Evolutionary conservation across 2,329 filamentous ascomycete genomes (phyloP).

Genomic region (Ophiocordyceps robertsii): DNA sequence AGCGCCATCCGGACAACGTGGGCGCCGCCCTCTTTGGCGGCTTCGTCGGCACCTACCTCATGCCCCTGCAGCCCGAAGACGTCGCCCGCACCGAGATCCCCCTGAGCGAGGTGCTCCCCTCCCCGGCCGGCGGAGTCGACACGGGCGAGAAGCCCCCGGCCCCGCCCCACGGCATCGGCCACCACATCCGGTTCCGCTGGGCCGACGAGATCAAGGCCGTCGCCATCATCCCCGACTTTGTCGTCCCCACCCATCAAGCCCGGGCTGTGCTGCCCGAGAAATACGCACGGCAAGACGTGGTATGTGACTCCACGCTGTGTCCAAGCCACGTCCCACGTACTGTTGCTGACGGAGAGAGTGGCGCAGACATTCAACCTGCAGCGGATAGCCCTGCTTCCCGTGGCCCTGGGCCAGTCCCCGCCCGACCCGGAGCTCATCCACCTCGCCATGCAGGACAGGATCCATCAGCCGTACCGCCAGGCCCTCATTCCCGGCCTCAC

Average conservation of each 20-base stretch:
- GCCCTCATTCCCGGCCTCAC: slow-evolving; percentile 82
- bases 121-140: slow-evolving; percentile 80
- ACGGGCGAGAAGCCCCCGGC: slow-evolving; percentile 77
- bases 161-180: slow-evolving; percentile 84
- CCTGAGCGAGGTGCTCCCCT: slow-evolving; percentile 80
- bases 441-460: slow-evolving; percentile 95
- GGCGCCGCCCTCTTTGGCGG: slow-evolving; percentile 91
- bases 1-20: slow-evolving; percentile 88
- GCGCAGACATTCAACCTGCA: slow-evolving; percentile 76
- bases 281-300: slow-evolving; percentile 73
- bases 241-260: slow-evolving; percentile 87
- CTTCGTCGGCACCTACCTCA: slow-evolving; percentile 92
- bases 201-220: slow-evolving; percentile 91
- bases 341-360: background rate
- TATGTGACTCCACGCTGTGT: slow-evolving; percentile 28
- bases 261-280: slow-evolving; percentile 68
- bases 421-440: slow-evolving; percentile 91
- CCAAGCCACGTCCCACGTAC: background rate
- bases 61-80: slow-evolving; percentile 80
- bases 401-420: slow-evolving; percentile 77
- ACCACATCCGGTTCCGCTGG: slow-evolving; percentile 94
- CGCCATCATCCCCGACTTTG: slow-evolving; percentile 90
- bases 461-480: slow-evolving; percentile 93
- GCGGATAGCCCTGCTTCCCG: slow-evolving; percentile 79
- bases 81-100: slow-evolving; percentile 87